These are phyloP conservation scores for Dipodascus albidus DNA, from an alignment of 805 yeast genomes.

Conservation along the genomic window DNA sequence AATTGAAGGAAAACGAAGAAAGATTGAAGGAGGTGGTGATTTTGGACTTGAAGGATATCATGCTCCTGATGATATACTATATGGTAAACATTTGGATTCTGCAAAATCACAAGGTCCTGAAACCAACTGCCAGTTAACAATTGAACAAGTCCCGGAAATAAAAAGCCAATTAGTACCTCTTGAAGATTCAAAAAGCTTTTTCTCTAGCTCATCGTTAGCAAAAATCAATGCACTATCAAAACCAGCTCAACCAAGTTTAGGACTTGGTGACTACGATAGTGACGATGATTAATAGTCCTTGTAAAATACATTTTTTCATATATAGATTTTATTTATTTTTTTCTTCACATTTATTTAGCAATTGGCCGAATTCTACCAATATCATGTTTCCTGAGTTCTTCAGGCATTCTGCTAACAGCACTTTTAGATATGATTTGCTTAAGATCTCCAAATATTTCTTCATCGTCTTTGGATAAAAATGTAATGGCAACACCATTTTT, in stretches of 20 bases:
- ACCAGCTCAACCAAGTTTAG: constrained; percentile 1
- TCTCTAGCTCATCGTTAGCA: background rate
- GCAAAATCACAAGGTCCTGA: constrained; percentile 8
- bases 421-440: constrained; percentile 36
- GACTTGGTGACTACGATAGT: constrained; percentile 3
- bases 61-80: constrained; percentile 19
- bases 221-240: background rate
- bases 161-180: too few species aligned
- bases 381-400: constrained; percentile 24
- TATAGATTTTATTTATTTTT: too few species aligned
- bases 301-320: background rate
- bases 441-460: constrained; percentile 38
- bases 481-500: constrained; percentile 65
- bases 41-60: constrained; percentile 19
- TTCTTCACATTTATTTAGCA: background rate
- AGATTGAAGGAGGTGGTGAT: constrained; percentile 7
- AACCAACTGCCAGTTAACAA: too few species aligned
- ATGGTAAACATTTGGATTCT: constrained; percentile 11
- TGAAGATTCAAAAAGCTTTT: background rate
- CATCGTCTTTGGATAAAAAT: constrained; percentile 50
- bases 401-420: constrained; percentile 29
- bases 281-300: constrained; percentile 3
- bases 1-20: constrained; percentile 20
- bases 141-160: background rate
- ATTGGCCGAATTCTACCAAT: constrained; percentile 5